Percentiles rank a stretch among this genome's conserved stretches.
phyloP scores from a whole-genome alignment of 805 yeast genomes.

The Helenozyma rhizophorensis region DNA sequence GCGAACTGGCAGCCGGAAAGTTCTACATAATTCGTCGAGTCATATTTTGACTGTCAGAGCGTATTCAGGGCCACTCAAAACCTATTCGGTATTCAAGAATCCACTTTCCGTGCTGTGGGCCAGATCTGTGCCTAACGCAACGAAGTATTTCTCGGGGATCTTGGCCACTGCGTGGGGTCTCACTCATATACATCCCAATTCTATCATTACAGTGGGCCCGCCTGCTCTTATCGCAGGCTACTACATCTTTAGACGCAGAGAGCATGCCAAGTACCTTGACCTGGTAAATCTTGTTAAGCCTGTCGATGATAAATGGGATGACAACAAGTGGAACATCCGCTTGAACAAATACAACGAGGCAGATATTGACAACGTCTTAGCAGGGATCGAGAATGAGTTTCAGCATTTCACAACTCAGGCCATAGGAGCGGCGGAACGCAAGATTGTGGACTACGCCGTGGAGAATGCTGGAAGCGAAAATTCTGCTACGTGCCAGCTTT shows the following conservation, averaged over 20 bases:
- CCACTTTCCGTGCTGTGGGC: constrained; percentile 24
- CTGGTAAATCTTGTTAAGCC: constrained; percentile 16
- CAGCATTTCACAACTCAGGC: constrained; percentile 31
- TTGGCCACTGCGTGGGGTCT: constrained; percentile 23
- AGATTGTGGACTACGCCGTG: constrained; percentile 26
- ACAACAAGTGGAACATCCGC: constrained; percentile 13
- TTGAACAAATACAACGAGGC: constrained; percentile 32
- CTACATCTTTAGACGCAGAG: constrained; percentile 16
- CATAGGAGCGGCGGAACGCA: constrained; percentile 19
- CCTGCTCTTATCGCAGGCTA: constrained; percentile 29
- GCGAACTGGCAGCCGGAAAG: too few relatives aligned
- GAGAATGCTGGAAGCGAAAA: constrained; percentile 5
- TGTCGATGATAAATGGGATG: constrained; percentile 1
- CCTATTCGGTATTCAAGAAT: constrained; percentile 23
- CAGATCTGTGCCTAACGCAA: constrained; percentile 19
- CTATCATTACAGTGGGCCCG: constrained; percentile 32
- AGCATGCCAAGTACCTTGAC: constrained; percentile 8
- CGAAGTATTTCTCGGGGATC: constrained; percentile 27
- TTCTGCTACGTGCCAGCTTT: constrained; percentile 12
- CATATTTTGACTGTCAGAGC: too few relatives aligned
- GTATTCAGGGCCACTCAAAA: constrained; percentile 24
- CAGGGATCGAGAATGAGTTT: constrained; percentile 35
- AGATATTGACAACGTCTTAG: constrained; percentile 23
- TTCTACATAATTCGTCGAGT: too few relatives aligned
- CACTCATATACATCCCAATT: constrained; percentile 34